Evolutionary conservation across 2,329 filamentous ascomycete species (phyloP), one percentile per base, ranked within the genome.

Genomic region (Claviceps sp.): DNA sequence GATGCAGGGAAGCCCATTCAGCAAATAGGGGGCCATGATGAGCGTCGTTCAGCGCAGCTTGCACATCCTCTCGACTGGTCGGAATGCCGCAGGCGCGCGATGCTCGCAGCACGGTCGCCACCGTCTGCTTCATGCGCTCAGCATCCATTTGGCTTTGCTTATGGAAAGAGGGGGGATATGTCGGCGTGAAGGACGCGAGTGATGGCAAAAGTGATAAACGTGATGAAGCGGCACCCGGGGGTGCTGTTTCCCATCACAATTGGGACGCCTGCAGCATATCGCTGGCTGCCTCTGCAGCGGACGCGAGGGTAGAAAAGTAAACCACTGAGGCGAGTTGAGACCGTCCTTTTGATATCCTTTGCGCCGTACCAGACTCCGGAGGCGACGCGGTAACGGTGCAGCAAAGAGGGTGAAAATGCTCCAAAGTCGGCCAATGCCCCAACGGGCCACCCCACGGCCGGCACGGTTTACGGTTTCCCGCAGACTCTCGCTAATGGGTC

Each of bases 1-100:
- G 65, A 59, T 78, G 73, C 56, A 68, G 61, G 30, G 66, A 61
- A 16, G 72, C 72, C 78, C 78, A 82, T 46, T 70, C 70, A 3
- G 63, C 61, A 46, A 76, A 64, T 4, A 63, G 61, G 3, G 64
- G 58, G 37, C 66, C 68, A 38, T 64, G 60, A 8, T 66, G 57
- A 1, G 59, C 57, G 51, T 72, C 67, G 13, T 60, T 54, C 40
- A 75, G 59, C 40, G 65, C 68, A 14, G 60, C 59, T 50, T 64
- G 64, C 42, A 75, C 61, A 38, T 67, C 64, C 52, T 74, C 66
- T 14, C 67, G 63, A 30, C 57, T 53, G 50, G 59, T 57, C 52
- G 59, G 55, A 56, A 67, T 55, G 57, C 62, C 63, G 58, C 67
- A 61, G 52, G 61, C 55, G 51, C 62, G 63, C 50, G 59, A 61